Evolutionary conservation across 805 yeast genomes (phyloP).

Genomic region (Yarrowia sp.): DNA sequence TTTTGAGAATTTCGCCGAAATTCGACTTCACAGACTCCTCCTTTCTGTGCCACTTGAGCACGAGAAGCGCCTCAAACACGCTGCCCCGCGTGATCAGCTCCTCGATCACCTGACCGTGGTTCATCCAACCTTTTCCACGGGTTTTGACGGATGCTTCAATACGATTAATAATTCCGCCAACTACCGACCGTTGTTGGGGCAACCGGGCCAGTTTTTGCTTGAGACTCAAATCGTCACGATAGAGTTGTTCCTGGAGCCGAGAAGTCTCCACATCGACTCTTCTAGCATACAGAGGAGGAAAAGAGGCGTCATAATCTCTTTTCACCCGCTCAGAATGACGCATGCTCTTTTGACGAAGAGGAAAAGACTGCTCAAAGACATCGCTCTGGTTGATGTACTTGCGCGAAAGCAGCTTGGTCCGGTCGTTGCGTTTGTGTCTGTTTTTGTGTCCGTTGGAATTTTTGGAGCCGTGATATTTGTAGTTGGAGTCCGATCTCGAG

Average conservation of each 20-base stretch:
- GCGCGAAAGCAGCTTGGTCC: too few relatives aligned
- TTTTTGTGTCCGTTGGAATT: not conserved
- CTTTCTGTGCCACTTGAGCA: slow-evolving; percentile 15
- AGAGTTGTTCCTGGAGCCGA: slow-evolving; percentile 1
- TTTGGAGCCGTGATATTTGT: too few relatives aligned
- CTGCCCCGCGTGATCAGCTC: not conserved
- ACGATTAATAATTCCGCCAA: not conserved
- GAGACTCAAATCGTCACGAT: slow-evolving; percentile 7
- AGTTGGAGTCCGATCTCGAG: not conserved
- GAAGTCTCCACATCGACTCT: slow-evolving; percentile 14
- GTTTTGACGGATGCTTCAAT: slow-evolving; percentile 16
- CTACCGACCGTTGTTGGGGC: slow-evolving; percentile 14
- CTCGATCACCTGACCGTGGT: slow-evolving; percentile 17
- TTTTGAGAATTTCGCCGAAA: slow-evolving; percentile 14
- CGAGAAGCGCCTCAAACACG: slow-evolving; percentile 18
- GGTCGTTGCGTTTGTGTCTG: not conserved
- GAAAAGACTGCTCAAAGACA: not conserved
- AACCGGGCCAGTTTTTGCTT: slow-evolving; percentile 21
- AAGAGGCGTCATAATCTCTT: not conserved
- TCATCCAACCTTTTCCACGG: slow-evolving; percentile 27
- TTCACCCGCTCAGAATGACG: slow-evolving; percentile 19
- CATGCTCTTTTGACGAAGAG: not conserved
- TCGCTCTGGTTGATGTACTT: slow-evolving; percentile 20
- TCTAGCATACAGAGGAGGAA: slow-evolving; percentile 20
- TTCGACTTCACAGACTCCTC: slow-evolving; percentile 4